Evolutionary conservation across 345 rosid species (phyloP), one percentile per base, ranked within the genome.

Genomic region (Boechera divaricarpa): DNA sequence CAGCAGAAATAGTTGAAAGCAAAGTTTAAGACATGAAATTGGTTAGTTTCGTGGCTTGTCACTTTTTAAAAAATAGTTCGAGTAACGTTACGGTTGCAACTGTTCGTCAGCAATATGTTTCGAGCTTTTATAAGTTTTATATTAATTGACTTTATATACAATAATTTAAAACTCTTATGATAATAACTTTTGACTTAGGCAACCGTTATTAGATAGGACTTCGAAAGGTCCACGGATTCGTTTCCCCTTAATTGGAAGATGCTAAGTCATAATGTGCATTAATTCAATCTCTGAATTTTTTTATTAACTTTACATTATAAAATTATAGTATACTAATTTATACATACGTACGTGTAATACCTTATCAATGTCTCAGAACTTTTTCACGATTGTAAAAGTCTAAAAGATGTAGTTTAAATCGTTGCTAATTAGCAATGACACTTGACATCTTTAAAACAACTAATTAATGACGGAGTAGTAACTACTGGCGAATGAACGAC

Each of bases 101-200:
- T n/a, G 59, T 8, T 62, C 66, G 80, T 77, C 72, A 77, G 75
- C 76, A 63, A 63, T 11, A 32, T 70, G 80, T 63, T 51, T 31
- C 31, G 44, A 70, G 63, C 69, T 26, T 52, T 24, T 44, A 9
- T 32, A 35, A 51, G 44, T 76, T 76, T 76, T 69, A 35, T 70
- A 77, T 35, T 63, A 63, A 29, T 77, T 77, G 80, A 77, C 80
- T 63, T 77, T 45, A 1, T 16, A 55, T 55, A 76, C 38, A 32
- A 52, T 61, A 18, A n/a, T 10, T 54, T 5, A 38, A 41, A 69
- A 68, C 6, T 51, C 36, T 49, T 18, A 64, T 21, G 10, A 76
- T 69, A 21, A 52, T 52, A 52, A 53, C 2, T 70, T 44, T 70
- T 67, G 72, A 66, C 62, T 42, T 59, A 10, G 58, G 58, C 71